phyloP scores from a whole-genome alignment of 2,329 filamentous ascomycete genomes.

The Madurella mycetomatis region DNA sequence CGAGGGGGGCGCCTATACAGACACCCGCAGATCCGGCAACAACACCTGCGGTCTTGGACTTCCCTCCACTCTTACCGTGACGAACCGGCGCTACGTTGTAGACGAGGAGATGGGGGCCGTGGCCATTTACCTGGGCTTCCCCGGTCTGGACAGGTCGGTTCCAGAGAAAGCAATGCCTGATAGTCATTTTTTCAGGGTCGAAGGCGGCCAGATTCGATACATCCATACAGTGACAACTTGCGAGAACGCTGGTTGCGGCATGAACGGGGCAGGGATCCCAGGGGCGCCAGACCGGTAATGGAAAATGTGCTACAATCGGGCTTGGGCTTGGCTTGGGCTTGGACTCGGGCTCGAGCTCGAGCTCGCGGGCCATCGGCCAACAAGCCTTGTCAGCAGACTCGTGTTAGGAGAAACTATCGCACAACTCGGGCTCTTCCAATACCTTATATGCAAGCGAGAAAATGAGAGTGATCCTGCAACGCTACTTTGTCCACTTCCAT shows the following conservation, averaged over 20 bases:
- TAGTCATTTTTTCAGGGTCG: constrained; percentile 27
- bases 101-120: constrained; percentile 28
- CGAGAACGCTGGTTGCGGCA: constrained; percentile 24
- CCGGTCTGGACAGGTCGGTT: constrained; percentile 22
- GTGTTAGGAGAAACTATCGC: too few relatives aligned
- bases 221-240: constrained; percentile 27
- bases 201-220: constrained; percentile 25
- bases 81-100: constrained; percentile 27
- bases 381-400: too few relatives aligned
- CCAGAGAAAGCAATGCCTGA: constrained; percentile 22
- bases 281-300: too few relatives aligned
- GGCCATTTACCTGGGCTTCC: constrained; percentile 25
- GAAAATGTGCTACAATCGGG: too few relatives aligned
- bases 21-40: constrained; percentile 3
- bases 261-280: constrained; percentile 13
- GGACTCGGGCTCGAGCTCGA: too few relatives aligned
- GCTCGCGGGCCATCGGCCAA: too few relatives aligned
- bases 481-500: too few relatives aligned
- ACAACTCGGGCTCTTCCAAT: too few relatives aligned
- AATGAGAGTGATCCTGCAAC: too few relatives aligned
- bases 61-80: constrained; percentile 23
- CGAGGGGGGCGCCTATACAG: constrained; percentile 28
- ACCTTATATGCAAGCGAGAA: too few relatives aligned
- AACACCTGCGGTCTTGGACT: constrained; percentile 23
- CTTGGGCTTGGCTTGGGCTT: too few relatives aligned